phyloP scores from a whole-genome alignment of 805 yeast species.

The Yamadazyma akitaensis region DNA sequence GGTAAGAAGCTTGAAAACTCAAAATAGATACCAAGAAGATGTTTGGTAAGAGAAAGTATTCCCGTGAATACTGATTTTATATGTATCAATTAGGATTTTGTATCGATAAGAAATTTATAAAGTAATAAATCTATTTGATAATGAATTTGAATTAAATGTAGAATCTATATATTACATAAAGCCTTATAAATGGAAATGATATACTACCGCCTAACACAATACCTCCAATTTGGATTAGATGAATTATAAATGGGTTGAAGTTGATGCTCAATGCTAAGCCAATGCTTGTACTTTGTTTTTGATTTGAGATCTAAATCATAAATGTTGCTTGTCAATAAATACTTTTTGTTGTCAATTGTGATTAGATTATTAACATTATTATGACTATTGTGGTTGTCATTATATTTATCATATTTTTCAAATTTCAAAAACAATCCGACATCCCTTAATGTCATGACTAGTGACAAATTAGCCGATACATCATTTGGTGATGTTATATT shows the following conservation, averaged over 20 bases:
- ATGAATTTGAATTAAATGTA: not conserved
- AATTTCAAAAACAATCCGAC: constrained; percentile 50
- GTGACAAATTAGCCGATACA: constrained; percentile 39
- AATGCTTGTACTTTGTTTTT: constrained; percentile 39
- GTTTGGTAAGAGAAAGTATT: constrained; percentile 65
- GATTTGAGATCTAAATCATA: constrained; percentile 52
- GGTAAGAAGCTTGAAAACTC: constrained; percentile 73
- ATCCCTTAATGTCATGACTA: constrained; percentile 55
- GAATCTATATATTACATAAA: not conserved
- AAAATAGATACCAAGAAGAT: constrained; percentile 93
- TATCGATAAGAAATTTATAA: not conserved
- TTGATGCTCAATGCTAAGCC: constrained; percentile 43
- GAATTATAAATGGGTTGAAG: constrained; percentile 33
- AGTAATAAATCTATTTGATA: not conserved
- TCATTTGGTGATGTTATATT: constrained; percentile 31
- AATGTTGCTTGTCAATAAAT: constrained; percentile 34
- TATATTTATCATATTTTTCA: constrained; percentile 24
- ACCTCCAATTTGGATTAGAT: constrained; percentile 26
- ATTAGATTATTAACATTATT: constrained; percentile 26
- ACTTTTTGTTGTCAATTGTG: constrained; percentile 23
- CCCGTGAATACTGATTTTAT: not conserved
- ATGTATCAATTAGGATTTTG: not conserved
- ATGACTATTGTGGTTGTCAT: constrained; percentile 28
- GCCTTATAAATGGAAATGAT: not conserved
- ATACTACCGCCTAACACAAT: constrained; percentile 21